A percentile compares a stretch with the other conserved stretches of the same genome.
Evolutionary conservation across 148 eudicot species (phyloP).

Genomic region (Cornus suecica): DNA sequence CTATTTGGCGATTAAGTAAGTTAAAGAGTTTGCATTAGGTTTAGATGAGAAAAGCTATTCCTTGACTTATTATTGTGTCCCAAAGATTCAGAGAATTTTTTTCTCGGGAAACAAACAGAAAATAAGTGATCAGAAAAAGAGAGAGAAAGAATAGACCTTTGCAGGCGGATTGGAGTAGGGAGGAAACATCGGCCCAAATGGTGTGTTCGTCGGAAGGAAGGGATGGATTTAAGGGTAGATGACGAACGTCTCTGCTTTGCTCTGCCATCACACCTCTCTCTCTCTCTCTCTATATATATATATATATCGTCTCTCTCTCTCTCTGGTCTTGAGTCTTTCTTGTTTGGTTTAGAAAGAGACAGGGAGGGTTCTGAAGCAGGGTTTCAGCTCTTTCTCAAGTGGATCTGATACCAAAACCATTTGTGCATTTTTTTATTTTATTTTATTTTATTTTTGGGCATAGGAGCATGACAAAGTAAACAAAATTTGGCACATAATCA

Average conservation of each 20-base stretch:
- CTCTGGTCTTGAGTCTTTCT: neutral
- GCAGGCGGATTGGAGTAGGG: conserved; percentile 60
- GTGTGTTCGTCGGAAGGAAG: conserved; percentile 65
- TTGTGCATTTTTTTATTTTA: too few species aligned
- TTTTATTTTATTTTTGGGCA: too few species aligned
- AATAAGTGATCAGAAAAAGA: neutral
- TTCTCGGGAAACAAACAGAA: neutral
- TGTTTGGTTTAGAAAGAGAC: neutral
- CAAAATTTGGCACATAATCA: too few species aligned
- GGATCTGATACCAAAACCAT: too few species aligned
- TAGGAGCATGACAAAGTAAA: too few species aligned
- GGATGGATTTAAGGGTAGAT: conserved; percentile 21
- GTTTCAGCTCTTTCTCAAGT: neutral
- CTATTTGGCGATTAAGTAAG: neutral
- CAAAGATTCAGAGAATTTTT: neutral
- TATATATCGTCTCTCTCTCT: conserved; percentile 6
- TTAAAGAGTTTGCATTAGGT: neutral
- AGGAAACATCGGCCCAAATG: conserved; percentile 77
- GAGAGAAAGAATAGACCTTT: conserved; percentile 34
- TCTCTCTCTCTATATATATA: neutral
- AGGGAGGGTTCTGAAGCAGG: neutral
- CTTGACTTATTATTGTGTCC: neutral
- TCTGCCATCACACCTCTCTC: conserved; percentile 15
- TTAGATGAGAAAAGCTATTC: neutral
- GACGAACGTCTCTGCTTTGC: neutral